phyloP scores from a whole-genome alignment of 345 rosid species.

The Hibiscus syriacus region DNA sequence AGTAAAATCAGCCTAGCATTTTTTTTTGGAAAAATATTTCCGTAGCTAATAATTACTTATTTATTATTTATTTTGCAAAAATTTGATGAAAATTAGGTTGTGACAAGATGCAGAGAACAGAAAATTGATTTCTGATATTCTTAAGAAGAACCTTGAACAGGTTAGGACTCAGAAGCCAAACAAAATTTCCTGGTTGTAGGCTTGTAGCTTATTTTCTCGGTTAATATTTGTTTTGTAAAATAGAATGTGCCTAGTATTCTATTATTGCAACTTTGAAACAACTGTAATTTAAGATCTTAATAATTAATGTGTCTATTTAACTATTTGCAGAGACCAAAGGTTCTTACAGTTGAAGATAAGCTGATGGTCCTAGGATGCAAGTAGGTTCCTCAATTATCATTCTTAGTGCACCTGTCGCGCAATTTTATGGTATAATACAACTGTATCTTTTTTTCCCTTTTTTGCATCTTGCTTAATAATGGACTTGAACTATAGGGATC shows the following conservation, averaged over 20 bases:
- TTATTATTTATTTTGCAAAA: not conserved
- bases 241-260: not conserved
- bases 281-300: not conserved
- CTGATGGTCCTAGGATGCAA: slow-evolving; percentile 74
- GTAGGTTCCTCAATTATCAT: slow-evolving; percentile 33
- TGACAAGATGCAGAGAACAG: slow-evolving; percentile 98
- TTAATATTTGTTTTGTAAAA: not conserved
- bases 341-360: slow-evolving; percentile 83
- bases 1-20: not conserved
- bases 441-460: not conserved
- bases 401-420: not conserved
- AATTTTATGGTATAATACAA: not conserved
- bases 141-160: slow-evolving; percentile 62
- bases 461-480: not conserved
- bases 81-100: slow-evolving; percentile 40
- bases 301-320: slow-evolving; percentile 5
- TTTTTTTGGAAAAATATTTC: too few species aligned
- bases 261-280: not conserved
- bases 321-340: slow-evolving; percentile 72
- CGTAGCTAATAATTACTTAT: not conserved
- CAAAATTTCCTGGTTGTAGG: not conserved
- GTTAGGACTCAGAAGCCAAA: slow-evolving; percentile 13
- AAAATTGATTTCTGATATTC: slow-evolving; percentile 53
- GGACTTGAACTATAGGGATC: slow-evolving; percentile 45
- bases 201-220: not conserved